Evolutionary conservation across 148 eudicot genomes (phyloP).

Genomic region (Nepenthes mirabilis): DNA sequence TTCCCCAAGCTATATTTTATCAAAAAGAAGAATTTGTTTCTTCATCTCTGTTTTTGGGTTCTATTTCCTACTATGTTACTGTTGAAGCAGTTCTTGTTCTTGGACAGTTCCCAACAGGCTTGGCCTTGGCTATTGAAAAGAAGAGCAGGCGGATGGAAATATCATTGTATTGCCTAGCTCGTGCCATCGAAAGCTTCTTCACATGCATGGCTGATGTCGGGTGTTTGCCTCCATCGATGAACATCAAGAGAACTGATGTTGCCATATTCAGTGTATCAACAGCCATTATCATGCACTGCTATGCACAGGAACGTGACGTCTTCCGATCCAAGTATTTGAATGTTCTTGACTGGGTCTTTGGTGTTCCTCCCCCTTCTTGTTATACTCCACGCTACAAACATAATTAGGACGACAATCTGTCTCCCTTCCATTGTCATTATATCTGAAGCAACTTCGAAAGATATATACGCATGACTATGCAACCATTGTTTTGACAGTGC

Average conservation of each 20-base stretch:
- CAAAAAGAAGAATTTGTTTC: neutral
- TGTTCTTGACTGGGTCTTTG: slow-evolving; percentile 99
- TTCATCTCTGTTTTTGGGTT: neutral
- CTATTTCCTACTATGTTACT: no score
- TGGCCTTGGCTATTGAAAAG: slow-evolving; percentile 92
- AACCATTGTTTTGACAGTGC: no score
- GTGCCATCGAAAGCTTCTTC: slow-evolving; percentile 95
- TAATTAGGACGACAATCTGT: neutral
- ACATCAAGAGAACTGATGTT: slow-evolving; percentile 77
- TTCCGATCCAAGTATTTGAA: slow-evolving; percentile 89
- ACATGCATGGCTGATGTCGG: slow-evolving; percentile 82
- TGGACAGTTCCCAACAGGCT: slow-evolving; percentile 80
- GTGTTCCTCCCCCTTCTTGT: slow-evolving; percentile 71
- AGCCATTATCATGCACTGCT: slow-evolving; percentile 95
- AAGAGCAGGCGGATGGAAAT: slow-evolving; percentile 95
- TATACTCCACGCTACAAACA: slow-evolving; percentile 46
- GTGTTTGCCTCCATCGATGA: slow-evolving; percentile 62
- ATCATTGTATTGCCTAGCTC: slow-evolving; percentile 88
- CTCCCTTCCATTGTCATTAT: no score
- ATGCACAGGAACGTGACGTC: slow-evolving; percentile 89
- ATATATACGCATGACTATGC: no score
- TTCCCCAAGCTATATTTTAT: neutral
- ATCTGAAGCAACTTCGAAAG: no score
- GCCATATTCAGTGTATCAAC: slow-evolving; percentile 83
- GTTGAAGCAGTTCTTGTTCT: neutral